These are phyloP conservation scores for Rhynchospora tenuis DNA, from an alignment of 176 grass and related monocot species.

Conservation along the genomic window DNA sequence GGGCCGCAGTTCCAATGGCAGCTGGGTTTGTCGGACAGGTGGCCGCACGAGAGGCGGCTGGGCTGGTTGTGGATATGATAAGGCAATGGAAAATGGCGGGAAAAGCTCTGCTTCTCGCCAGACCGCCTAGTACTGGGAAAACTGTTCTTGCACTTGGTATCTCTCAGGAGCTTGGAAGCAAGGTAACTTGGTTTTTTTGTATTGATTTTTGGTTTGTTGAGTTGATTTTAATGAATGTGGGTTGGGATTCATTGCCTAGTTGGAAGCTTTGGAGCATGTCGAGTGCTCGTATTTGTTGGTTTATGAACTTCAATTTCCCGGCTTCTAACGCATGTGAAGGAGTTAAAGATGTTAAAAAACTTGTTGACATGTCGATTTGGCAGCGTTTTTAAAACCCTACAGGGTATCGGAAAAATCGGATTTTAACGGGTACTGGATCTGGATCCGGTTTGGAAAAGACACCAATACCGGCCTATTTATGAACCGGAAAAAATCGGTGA, in stretches of 20 bases:
- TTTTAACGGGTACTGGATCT: too few relatives aligned
- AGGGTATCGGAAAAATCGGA: too few relatives aligned
- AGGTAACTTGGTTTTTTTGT: slow-evolving; percentile 31
- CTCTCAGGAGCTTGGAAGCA: slow-evolving; percentile 94
- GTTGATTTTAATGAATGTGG: not conserved
- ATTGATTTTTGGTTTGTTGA: not conserved
- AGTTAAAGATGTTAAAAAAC: slow-evolving; percentile 46
- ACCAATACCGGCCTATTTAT: too few relatives aligned
- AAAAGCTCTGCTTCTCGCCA: slow-evolving; percentile 66
- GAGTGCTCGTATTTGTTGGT: slow-evolving; percentile 36
- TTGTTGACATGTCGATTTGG: slow-evolving; percentile 10
- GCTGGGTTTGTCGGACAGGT: slow-evolving; percentile 89
- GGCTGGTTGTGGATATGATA: slow-evolving; percentile 87
- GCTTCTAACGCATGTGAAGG: slow-evolving; percentile 23
- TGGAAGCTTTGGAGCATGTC: not conserved
- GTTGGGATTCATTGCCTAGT: not conserved
- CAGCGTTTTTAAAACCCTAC: too few relatives aligned
- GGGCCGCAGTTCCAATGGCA: slow-evolving; percentile 50
- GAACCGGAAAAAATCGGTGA: too few relatives aligned
- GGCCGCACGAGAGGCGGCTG: slow-evolving; percentile 58
- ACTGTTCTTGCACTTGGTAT: slow-evolving; percentile 83
- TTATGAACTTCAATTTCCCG: slow-evolving; percentile 31
- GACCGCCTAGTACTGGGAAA: slow-evolving; percentile 84
- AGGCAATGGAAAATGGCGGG: slow-evolving; percentile 98
- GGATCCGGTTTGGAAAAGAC: too few relatives aligned